Base-by-base conservation (phyloP, 352 stramenopile genomes). In the Globisporangium orthogonon region DNA sequence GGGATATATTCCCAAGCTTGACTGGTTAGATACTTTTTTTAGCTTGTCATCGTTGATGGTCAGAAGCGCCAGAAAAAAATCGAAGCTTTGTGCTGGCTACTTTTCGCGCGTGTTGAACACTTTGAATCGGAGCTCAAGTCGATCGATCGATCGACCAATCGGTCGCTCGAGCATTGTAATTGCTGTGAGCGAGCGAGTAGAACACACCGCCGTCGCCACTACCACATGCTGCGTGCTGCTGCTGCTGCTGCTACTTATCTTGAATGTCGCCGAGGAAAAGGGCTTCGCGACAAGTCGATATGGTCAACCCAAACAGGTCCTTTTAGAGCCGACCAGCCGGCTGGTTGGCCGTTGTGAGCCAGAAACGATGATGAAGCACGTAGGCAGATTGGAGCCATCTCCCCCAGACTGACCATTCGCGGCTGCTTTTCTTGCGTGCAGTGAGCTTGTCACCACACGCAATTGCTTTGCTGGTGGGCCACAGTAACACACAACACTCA, bases 261-360 rank as follows among this genome's bases (percentile, higher is more conserved):
- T 49, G 44, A n/a, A 14, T 49, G 44, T 49, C 44, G n/a, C 44
- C 44, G 44, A 49, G n/a, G 23, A 49, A 31, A 15, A 10, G 44
- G 44, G n/a, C 43, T 48, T 7, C 43, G 43, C 44, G 44, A 49
- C 44, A 49, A 30, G 17, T 17, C 4, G 1, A 13, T 13, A 13
- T 15, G 35, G 9, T 40, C 7, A 11, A 2, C 35, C 9, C 9
- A 14, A 40, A 40, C 4, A 11, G 35, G 35, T 13, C 35, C 14
- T 40, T 40, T 40, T 40, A 7, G 35, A 23, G 23, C 23, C 23
- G 23, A 23, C 23, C 23, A 23, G 23, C 23, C 35, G 35, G 9
- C 35, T 11, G 35, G 11, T 6, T 17, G 15, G 37, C 17, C 37
- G 37, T 43, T 10, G 37, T 43, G 37, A 43, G 37, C 37, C 37